Base-by-base conservation (phyloP, 257 asterid genomes). In the Scutellaria baicalensis region DNA sequence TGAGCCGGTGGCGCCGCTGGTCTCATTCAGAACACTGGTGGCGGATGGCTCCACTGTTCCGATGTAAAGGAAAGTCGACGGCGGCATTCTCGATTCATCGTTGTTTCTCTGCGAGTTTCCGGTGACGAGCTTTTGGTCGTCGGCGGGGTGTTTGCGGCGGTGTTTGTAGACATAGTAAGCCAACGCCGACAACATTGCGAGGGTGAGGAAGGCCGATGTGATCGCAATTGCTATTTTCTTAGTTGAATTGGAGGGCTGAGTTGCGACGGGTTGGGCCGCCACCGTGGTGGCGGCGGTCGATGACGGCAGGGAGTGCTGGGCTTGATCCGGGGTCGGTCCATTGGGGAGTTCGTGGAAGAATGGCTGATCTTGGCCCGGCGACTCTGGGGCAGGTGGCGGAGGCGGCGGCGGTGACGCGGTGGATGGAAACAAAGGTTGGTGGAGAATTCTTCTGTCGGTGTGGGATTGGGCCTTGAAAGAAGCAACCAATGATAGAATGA, bases 31-130 rank as follows among this genome's bases (percentile, higher is more conserved):
- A 48, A 86, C 36, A 52, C 77, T 77, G 4, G 76, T 83, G 8
- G 75, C 66, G 0, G 99, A 78, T 5, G 97, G 99, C 83, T 94
- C 97, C 60, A 91, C 97, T 0, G 99, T 94, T 39, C 99, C 99
- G 49, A 91, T 88, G 80, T 91, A 94, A 6, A 94, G 89, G 75
- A 91, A 91, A 69, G 81, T 86, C 1, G 97, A 82, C 4, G 93
- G 95, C 20, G 93, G 91, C 86, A 82, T 80, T 73, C 88, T 72
- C 9, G 97, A 76, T 9, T 91, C 99, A 17, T 80, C 94, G 36
- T 74, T 74, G 61, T 23, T 49, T 55, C 82, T 61, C 6, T 73
- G 80, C 3, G 86, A 76, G 80, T 78, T 80, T 18, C 68, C 82
- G 6, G 79, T 80, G 8, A 84, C 93, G 36, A 89, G 93, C 82